Evolutionary conservation across 306 rosid genomes (phyloP), one percentile per base, ranked within the genome.

Genomic region (Prunus mira): DNA sequence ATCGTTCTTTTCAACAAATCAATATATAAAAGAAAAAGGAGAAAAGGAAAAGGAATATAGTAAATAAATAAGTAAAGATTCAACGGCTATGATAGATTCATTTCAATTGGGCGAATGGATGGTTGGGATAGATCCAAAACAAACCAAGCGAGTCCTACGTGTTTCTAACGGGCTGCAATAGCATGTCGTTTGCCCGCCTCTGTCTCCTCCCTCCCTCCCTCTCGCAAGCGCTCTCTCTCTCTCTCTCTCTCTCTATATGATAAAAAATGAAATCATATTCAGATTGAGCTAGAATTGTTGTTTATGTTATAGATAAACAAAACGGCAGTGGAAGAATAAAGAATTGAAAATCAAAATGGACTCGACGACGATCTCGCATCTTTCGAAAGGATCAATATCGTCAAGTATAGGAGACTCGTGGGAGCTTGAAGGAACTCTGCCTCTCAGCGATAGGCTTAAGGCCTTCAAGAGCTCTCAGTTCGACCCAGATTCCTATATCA

Each of bases 371-470:
- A 57, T 71, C 19, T 22, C 74, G 9, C 82, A 91, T 28, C 49
- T 78, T 57, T 84, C 92, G 0, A 73, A 80, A 61, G 91, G 89
- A 68, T 91, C 98, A 0, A 2, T 85, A 46, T 81, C 92, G 11
- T 81, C 87, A 0, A 83, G 90, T 67, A 67, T 87, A 1, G 93
- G 89, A 73, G 78, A 85, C 62, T 54, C 82, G 17, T 2, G 76
- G 13, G 97, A 95, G 30, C 83, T 88, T n/a, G 96, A 92, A 30
- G 83, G 55, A 62, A 83, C 82, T 79, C 78, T 92, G 55, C 76
- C 90, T 2, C 97, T 95, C 77, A 89, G 84, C 67, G 99, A 92
- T 0, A 86, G 76, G 83, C 90, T 90, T 17, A 87, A 81, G 85
- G 81, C 64, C 66, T 95, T 90, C 89, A 95, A 92, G 49, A 69